Evolutionary conservation across 345 rosid species (phyloP).

Genomic region (Brassica rapa): DNA sequence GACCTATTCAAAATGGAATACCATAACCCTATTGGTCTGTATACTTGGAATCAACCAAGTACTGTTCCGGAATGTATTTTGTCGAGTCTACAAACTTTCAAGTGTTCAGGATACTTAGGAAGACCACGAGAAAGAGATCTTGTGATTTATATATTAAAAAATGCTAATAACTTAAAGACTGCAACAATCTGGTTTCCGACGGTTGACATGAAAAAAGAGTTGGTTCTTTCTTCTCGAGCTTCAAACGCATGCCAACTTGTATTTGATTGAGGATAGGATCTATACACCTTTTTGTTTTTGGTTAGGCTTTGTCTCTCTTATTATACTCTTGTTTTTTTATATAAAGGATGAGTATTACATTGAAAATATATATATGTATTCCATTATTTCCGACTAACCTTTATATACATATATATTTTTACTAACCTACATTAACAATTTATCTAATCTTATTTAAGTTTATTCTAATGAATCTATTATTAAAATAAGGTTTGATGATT

Average conservation of each 20-base stretch:
- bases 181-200: not conserved
- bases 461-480: too few species aligned
- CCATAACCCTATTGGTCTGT: not conserved
- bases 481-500: too few species aligned
- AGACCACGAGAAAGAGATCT: not conserved
- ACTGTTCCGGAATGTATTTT: not conserved
- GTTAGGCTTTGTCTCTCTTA: not conserved
- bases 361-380: not conserved
- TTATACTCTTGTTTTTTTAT: not conserved
- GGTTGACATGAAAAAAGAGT: not conserved
- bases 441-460: too few species aligned
- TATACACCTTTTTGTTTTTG: not conserved
- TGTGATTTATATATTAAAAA: not conserved
- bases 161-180: not conserved
- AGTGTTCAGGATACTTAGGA: not conserved
- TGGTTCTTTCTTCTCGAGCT: not conserved
- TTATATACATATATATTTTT: too few species aligned
- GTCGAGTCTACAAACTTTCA: slow-evolving; percentile 1
- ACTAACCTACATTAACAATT: too few species aligned
- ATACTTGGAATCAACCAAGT: not conserved
- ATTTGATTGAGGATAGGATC: not conserved
- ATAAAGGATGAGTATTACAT: not conserved
- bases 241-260: not conserved
- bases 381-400: too few species aligned
- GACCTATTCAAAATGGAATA: not conserved